A percentile compares a stretch with the other conserved stretches of the same genome.
These are phyloP conservation scores for Penicillium simplicissimum DNA, from an alignment of 495 filamentous ascomycete species.

Conservation along the genomic window DNA sequence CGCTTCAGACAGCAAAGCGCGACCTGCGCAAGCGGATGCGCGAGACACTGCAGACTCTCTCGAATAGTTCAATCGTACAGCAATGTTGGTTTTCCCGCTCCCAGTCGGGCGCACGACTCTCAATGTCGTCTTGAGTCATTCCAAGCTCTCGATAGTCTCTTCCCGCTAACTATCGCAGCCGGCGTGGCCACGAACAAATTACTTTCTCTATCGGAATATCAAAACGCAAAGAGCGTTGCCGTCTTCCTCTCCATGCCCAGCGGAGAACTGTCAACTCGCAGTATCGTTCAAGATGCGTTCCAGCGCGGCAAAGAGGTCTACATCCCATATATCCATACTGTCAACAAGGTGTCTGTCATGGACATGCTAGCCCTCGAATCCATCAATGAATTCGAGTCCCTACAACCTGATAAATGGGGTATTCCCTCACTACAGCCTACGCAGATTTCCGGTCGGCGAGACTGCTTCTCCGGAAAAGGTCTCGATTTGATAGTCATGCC, in stretches of 20 bases:
- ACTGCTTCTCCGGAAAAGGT: constrained; percentile 64
- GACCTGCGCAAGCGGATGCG: constrained; percentile 71
- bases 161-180: constrained; percentile 50
- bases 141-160: neutral
- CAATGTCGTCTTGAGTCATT: neutral
- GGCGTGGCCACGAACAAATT: constrained; percentile 56
- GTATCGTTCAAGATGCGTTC: constrained; percentile 80
- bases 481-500: constrained; percentile 90
- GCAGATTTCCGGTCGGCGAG: constrained; percentile 61
- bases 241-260: constrained; percentile 91
- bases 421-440: constrained; percentile 75
- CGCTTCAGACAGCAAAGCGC: constrained; percentile 67
- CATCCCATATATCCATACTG: constrained; percentile 81
- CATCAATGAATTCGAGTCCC: constrained; percentile 69
- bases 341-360: constrained; percentile 68
- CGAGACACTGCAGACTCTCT: constrained; percentile 56
- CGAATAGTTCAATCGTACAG: constrained; percentile 54
- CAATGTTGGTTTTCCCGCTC: constrained; percentile 60
- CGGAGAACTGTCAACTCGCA: constrained; percentile 77
- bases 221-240: constrained; percentile 69
- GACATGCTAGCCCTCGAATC: constrained; percentile 85
- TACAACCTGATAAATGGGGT: constrained; percentile 83
- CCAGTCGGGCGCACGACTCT: constrained; percentile 1
- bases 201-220: constrained; percentile 64
- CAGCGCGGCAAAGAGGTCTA: constrained; percentile 78